Conservation (phyloP, 1,139 yeast species). For the Yamadazyma atmosphaerica region DNA sequence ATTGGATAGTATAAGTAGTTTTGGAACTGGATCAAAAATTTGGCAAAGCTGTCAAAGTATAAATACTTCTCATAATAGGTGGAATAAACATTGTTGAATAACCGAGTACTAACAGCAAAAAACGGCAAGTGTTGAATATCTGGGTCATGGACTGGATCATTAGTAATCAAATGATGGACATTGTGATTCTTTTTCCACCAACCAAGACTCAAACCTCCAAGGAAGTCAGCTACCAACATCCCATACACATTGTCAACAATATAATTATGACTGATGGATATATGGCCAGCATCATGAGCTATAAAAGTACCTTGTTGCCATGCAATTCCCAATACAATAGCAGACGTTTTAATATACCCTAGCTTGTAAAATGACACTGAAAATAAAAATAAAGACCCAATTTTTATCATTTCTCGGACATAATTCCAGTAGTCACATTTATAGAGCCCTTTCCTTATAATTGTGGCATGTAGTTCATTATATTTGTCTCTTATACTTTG, state of each 20-base stretch:
- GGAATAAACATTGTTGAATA: constrained; percentile 69
- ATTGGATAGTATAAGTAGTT: constrained; percentile 75
- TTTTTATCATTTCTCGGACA: constrained; percentile 63
- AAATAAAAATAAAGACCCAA: constrained; percentile 50
- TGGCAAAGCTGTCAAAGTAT: constrained; percentile 68
- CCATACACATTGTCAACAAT: constrained; percentile 78
- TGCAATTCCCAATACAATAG: constrained; percentile 66
- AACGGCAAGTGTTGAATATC: constrained; percentile 93
- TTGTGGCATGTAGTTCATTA: constrained; percentile 55
- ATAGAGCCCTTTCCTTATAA: constrained; percentile 62
- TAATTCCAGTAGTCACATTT: constrained; percentile 75
- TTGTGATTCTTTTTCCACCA: constrained; percentile 97
- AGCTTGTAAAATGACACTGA: constrained; percentile 51
- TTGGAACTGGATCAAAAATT: constrained; percentile 60
- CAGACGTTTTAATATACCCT: constrained; percentile 54
- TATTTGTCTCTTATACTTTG: constrained; percentile 55
- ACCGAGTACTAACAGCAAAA: constrained; percentile 77
- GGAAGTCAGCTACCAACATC: constrained; percentile 68
- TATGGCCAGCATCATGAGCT: constrained; percentile 90
- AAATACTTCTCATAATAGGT: constrained; percentile 73
- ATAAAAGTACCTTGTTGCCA: constrained; percentile 92
- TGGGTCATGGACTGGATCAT: constrained; percentile 92
- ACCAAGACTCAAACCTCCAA: constrained; percentile 87
- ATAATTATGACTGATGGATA: constrained; percentile 78
- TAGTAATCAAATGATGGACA: constrained; percentile 84